Evolutionary conservation across 352 stramenopile species (phyloP), one percentile per base, ranked within the genome.

Genomic region (Phytophthora nicotianae): DNA sequence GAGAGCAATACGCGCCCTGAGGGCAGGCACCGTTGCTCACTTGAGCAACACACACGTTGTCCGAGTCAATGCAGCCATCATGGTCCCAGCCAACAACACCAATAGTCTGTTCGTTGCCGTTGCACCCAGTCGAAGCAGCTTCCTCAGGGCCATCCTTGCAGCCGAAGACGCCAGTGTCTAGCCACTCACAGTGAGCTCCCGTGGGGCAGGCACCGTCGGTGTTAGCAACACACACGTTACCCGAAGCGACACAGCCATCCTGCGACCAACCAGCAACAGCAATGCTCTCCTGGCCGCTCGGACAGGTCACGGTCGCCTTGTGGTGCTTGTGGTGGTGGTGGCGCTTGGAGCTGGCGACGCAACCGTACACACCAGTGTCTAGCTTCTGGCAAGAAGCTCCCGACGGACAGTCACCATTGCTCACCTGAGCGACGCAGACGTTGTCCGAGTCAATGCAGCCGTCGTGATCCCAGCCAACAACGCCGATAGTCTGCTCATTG

Each of bases 321-420:
- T 59, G 20, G 9, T 46, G 35, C 27, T 62, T 62, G 42, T 62
- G 50, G 27, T 65, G 60, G 40, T 27, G 51, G 27, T 58, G 20
- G 10, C 42, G 46, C 17, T 58, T 42, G 9, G 59, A 63, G 52
- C 26, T 59, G 10, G 57, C 52, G 2, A 69, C 37, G 41, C 71
- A 79, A 29, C 67, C 71, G 40, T 67, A 76, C 9, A 73, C 66
- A 20, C 66, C 66, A 16, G 66, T 70, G 58, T 68, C 58, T 9
- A 78, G 48, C n/a, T 53, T 8, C 9, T 16, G 49, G 62, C 70
- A 79, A 27, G 53, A 62, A 16, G 70, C 59, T 1, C 70, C 66
- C 0, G 3, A 2, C 0, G 62, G 62, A 20, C 63, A 70, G 6
- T 64, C 58, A 3, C 61, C 50, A n/a, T n/a, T n/a, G n/a, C n/a